Conservation (phyloP, 345 rosid species). For the Pistacia atlantica region DNA sequence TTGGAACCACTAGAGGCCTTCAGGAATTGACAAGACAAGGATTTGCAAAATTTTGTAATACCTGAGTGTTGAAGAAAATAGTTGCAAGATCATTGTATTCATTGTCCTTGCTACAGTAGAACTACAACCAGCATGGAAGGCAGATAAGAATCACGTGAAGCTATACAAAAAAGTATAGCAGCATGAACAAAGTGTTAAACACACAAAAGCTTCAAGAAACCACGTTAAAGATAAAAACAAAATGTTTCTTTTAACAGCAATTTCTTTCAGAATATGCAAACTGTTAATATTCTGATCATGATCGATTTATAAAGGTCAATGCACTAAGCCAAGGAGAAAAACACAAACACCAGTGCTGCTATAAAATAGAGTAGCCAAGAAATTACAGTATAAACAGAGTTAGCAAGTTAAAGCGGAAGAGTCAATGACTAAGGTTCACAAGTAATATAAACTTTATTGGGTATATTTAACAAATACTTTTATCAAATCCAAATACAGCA, state of each 20-base stretch:
- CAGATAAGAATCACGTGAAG: conserved; percentile 8
- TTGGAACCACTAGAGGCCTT: background rate
- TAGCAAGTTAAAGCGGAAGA: too few relatives aligned
- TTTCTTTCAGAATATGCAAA: background rate
- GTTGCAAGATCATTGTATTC: conserved; percentile 99
- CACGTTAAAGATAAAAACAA: background rate
- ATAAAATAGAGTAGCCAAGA: background rate
- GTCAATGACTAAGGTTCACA: too few relatives aligned
- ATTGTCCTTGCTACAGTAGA: conserved; percentile 76
- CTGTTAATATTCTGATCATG: background rate
- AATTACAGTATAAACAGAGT: too few relatives aligned
- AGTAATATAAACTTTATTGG: too few relatives aligned
- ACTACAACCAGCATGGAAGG: conserved; percentile 46
- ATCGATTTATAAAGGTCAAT: background rate
- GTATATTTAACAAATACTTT: too few relatives aligned
- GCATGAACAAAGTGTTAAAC: conserved; percentile 1
- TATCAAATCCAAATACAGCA: background rate
- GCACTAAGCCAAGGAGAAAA: background rate
- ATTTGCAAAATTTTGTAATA: conserved; percentile 20
- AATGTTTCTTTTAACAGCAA: background rate
- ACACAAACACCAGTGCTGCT: background rate
- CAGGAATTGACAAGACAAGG: background rate
- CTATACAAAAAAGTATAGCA: background rate
- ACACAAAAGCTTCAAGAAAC: conserved; percentile 1
- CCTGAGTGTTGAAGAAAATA: conserved; percentile 98